Conservation (phyloP, 2,329 filamentous ascomycete genomes). For the Lizonia empirigonia region DNA sequence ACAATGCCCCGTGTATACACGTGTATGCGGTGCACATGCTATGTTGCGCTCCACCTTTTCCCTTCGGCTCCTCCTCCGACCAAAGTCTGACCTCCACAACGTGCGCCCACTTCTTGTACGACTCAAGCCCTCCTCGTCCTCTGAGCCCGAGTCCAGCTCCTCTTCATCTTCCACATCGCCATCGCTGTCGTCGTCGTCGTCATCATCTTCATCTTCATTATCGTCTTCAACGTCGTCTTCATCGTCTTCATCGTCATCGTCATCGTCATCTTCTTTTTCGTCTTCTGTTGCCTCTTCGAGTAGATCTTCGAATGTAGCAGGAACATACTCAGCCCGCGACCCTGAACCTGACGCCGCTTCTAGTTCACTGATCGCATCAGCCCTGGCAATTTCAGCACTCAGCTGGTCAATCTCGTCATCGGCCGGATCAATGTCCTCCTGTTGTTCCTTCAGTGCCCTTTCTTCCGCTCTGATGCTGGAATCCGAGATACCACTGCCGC, state of each 20-base stretch:
- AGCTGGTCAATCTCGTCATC: conserved; percentile 53
- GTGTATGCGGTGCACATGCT: conserved; percentile 62
- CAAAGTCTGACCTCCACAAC: conserved; percentile 57
- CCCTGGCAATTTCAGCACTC: conserved; percentile 33
- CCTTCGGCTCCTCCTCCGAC: conserved; percentile 51
- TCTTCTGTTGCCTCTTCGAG: conserved; percentile 43
- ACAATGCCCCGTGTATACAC: conserved; percentile 67
- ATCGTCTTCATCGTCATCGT: conserved; percentile 1
- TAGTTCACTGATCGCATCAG: conserved; percentile 16
- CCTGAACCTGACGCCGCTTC: conserved; percentile 11
- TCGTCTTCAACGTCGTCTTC: conserved; percentile 23
- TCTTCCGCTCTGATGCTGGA: conserved; percentile 51
- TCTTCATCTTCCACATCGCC: conserved; percentile 40
- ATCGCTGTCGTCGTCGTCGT: conserved; percentile 35
- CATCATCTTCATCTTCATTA: conserved; percentile 35
- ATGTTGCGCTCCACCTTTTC: conserved; percentile 60
- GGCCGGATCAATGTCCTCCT: conserved; percentile 56
- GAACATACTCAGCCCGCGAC: neutral
- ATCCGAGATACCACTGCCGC: conserved; percentile 59
- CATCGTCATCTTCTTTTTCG: conserved; percentile 40
- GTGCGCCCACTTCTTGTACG: conserved; percentile 48
- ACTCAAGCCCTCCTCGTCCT: conserved; percentile 41
- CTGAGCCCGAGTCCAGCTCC: conserved; percentile 40
- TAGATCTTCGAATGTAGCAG: conserved; percentile 8
- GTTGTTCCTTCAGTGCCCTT: conserved; percentile 42